These are phyloP conservation scores for Dryas octopetala DNA, from an alignment of 306 rosid species.

Conservation along the genomic window DNA sequence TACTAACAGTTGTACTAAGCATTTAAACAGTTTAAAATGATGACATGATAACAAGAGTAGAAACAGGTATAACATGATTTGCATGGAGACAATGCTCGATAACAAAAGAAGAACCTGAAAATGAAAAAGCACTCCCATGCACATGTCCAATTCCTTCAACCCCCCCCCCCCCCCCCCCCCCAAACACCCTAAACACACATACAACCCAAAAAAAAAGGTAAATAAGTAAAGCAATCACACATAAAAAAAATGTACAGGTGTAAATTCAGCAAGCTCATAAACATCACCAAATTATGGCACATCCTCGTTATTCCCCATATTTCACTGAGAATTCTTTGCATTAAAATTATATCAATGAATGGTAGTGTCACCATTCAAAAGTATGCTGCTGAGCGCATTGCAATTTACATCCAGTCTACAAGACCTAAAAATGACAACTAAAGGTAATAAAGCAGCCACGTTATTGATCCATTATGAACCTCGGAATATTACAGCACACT, in stretches of 20 bases:
- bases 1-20: neutral
- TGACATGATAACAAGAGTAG: neutral
- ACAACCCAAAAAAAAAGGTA: too few species aligned
- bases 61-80: slow-evolving; percentile 4
- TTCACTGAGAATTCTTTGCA: neutral
- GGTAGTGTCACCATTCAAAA: neutral
- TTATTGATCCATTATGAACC: slow-evolving; percentile 1
- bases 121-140: too few species aligned
- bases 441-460: neutral
- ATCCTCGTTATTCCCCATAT: neutral
- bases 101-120: neutral
- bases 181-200: too few species aligned
- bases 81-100: neutral
- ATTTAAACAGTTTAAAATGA: neutral
- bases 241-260: neutral
- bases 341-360: neutral
- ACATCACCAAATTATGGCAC: neutral
- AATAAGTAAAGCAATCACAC: too few species aligned
- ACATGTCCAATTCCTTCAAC: too few species aligned
- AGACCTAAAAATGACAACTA: neutral
- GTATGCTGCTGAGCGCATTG: neutral
- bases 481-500: neutral
- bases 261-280: neutral
- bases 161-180: too few species aligned
- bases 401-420: neutral